Evolutionary conservation across 495 filamentous ascomycete genomes (phyloP).

Genomic region (Penicillium subrubescens): DNA sequence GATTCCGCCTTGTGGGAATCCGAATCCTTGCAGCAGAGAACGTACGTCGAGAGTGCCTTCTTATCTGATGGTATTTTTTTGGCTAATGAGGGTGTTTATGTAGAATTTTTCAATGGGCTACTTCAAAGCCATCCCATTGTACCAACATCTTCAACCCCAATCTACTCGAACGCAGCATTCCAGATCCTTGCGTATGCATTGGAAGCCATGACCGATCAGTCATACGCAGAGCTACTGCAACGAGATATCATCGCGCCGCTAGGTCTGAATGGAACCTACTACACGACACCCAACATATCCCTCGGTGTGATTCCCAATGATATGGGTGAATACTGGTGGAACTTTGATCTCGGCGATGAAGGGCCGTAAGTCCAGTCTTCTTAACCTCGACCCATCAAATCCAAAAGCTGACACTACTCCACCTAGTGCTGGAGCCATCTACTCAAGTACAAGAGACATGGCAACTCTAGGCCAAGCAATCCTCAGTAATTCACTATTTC

Average conservation of each 20-base stretch:
- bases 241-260: conserved; percentile 40
- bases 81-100: neutral
- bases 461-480: conserved; percentile 56
- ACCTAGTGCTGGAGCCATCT: conserved; percentile 57
- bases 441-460: conserved; percentile 55
- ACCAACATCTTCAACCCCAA: conserved; percentile 49
- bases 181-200: conserved; percentile 59
- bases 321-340: conserved; percentile 32
- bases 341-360: conserved; percentile 44
- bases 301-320: conserved; percentile 42
- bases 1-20: conserved; percentile 25
- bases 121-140: conserved; percentile 46
- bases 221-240: conserved; percentile 16
- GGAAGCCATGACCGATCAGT: conserved; percentile 31
- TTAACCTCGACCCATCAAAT: neutral
- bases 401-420: conserved; percentile 4
- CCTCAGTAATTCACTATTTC: conserved; percentile 50
- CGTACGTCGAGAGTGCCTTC: conserved; percentile 10
- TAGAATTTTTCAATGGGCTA: conserved; percentile 57
- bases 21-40: conserved; percentile 22
- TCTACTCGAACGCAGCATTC: conserved; percentile 63
- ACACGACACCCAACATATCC: conserved; percentile 28
- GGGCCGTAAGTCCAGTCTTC: conserved; percentile 40
- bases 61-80: neutral
- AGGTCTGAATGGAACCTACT: conserved; percentile 40